These are phyloP conservation scores for Tubosaeta brunneosetosa DNA, from an alignment of 768 basidiomycete genomes.

Conservation along the genomic window DNA sequence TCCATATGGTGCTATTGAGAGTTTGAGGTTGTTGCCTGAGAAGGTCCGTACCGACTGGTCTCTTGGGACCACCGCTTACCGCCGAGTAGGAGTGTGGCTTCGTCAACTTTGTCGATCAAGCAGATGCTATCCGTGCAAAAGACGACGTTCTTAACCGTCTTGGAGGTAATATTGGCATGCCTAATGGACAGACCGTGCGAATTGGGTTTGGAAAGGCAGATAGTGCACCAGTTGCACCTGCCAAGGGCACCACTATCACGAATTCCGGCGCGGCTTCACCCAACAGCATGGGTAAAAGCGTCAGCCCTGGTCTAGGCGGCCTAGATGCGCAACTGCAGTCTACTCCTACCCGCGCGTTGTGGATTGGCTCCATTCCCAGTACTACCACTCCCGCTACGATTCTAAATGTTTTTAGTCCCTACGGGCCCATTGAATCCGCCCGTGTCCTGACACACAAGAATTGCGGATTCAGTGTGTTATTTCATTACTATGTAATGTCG, in stretches of 20 bases:
- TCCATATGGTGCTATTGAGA: conserved; percentile 96
- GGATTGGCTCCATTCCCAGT: conserved; percentile 97
- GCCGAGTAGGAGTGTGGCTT: conserved; percentile 87
- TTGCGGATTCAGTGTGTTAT: conserved; percentile 77
- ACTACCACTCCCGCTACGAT: conserved; percentile 94
- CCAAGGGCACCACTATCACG: conserved; percentile 63
- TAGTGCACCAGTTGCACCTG: conserved; percentile 87
- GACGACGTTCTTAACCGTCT: conserved; percentile 96
- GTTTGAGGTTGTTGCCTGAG: conserved; percentile 89
- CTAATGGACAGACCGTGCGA: conserved; percentile 92
- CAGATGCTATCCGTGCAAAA: conserved; percentile 95
- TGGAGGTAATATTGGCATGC: conserved; percentile 90
- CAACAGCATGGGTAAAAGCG: conserved; percentile 45
- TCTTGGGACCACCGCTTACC: conserved; percentile 15
- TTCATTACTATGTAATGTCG: neutral
- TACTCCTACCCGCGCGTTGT: conserved; percentile 90
- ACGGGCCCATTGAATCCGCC: conserved; percentile 96
- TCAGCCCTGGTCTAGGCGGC: conserved; percentile 54
- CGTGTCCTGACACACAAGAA: conserved; percentile 96
- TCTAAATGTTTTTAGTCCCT: conserved; percentile 93
- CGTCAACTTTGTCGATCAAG: conserved; percentile 95
- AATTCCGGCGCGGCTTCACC: conserved; percentile 66
- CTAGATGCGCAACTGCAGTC: conserved; percentile 87
- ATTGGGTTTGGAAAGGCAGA: conserved; percentile 99
- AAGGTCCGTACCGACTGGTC: conserved; percentile 54